A percentile compares a stretch with the other conserved stretches of the same genome.
Conservation (phyloP, 805 yeast species). For the Starmerella stigmatis region DNA sequence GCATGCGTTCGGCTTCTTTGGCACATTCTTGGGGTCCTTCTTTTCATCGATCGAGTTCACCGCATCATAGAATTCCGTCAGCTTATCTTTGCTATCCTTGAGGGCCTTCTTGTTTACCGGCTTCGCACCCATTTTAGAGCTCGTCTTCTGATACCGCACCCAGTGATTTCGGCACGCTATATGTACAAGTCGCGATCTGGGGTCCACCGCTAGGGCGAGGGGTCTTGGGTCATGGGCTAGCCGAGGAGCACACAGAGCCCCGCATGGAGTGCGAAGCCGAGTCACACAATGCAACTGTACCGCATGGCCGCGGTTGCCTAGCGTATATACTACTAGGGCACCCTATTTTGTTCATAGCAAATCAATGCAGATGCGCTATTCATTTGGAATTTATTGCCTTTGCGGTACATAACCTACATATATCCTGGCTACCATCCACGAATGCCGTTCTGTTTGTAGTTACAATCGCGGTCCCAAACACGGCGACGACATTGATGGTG, state of each 20-base stretch:
- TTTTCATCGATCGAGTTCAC: constrained; percentile 2
- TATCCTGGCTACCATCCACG: too few relatives aligned
- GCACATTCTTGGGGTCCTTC: neutral
- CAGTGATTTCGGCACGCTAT: neutral
- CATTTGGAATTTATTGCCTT: too few relatives aligned
- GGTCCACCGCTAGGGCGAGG: neutral
- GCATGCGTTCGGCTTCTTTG: neutral
- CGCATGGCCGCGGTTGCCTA: too few relatives aligned
- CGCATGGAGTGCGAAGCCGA: neutral
- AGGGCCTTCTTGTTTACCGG: neutral
- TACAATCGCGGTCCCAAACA: too few relatives aligned
- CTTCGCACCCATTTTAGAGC: neutral
- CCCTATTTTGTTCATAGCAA: too few relatives aligned
- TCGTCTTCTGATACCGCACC: neutral
- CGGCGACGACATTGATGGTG: too few relatives aligned
- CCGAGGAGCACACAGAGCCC: constrained; percentile 7
- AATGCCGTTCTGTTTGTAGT: too few relatives aligned
- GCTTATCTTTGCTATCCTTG: constrained; percentile 1
- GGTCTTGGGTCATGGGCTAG: neutral
- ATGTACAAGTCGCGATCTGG: neutral
- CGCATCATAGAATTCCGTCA: neutral
- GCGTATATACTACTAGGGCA: too few relatives aligned
- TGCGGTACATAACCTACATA: too few relatives aligned
- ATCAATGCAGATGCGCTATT: too few relatives aligned
- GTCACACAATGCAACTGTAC: too few relatives aligned